These are phyloP conservation scores for Acrocalymma vagum DNA, from an alignment of 2,329 filamentous ascomycete species.

Conservation along the genomic window DNA sequence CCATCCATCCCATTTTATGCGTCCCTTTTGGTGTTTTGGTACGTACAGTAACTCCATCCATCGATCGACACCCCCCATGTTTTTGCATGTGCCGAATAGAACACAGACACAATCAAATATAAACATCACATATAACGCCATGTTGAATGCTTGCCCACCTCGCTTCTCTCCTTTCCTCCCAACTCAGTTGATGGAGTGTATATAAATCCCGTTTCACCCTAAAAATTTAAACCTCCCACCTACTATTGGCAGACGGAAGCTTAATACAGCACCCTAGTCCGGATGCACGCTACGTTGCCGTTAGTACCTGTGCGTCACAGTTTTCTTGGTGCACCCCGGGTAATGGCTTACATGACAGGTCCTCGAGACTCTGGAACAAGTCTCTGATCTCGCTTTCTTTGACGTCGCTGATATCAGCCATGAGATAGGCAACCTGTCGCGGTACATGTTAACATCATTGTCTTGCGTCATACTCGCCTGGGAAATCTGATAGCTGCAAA, in stretches of 20 bases:
- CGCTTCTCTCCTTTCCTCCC: no score
- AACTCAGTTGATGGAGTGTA: conserved; percentile 8
- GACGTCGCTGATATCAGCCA: conserved; percentile 96
- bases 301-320: neutral
- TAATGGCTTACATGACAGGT: conserved; percentile 78
- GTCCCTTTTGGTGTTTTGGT: no score
- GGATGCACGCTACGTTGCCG: conserved; percentile 45
- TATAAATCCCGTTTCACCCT: conserved; percentile 9
- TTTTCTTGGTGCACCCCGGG: no score
- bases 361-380: conserved; percentile 83
- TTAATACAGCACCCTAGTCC: conserved; percentile 59
- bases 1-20: no score
- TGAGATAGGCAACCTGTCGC: conserved; percentile 94
- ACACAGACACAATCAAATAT: no score
- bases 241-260: no score
- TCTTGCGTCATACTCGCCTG: neutral
- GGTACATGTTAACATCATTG: conserved; percentile 48
- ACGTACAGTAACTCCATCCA: no score
- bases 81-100: no score
- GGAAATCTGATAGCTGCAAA: neutral
- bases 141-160: conserved; percentile 43
- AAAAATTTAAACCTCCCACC: neutral
- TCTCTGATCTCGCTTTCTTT: conserved; percentile 82
- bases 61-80: no score
- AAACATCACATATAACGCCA: no score